Base-by-base conservation (phyloP, 2,329 filamentous ascomycete species). In the Harringtonia aguacate region DNA sequence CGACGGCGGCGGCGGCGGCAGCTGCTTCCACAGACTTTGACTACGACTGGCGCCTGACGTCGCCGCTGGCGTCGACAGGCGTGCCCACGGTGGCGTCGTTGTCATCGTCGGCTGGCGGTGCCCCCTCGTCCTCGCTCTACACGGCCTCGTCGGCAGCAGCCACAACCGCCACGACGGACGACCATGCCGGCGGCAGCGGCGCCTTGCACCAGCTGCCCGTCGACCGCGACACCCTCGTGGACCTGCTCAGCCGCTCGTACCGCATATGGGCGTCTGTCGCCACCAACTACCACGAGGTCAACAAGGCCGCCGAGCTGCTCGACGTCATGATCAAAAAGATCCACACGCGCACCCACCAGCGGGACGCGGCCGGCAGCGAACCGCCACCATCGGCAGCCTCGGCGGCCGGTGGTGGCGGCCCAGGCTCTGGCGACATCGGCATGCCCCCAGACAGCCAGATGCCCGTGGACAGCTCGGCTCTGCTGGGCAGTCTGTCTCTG, bases 281-380 rank as follows among this genome's bases (percentile, higher is more conserved):
- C 3, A 45, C 50, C 13, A 55, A 57, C 9, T 53, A 61, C 21
- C 51, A 56, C 2, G 70, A 71, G 44, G 60, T 68, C 38, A 62
- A 56, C 34, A 73, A 70, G 56, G 69, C 70, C 22, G 63, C 62
- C 12, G 62, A 65, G 30, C 64, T 70, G 8, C 53, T 75, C 43
- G 59, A 61, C 7, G 64, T 61, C 4, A 70, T 75, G 62, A 36
- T 50, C 28, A 37, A 39, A 38, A 51, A 48, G 39, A 49, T 52
- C 22, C 35, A 49, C 30, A 40, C 31, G 1, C 24, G n/a, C n/a
- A n/a, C n/a, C n/a, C 45, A 38, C 12, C 40, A 44, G 24, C 35
- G 40, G 17, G 40, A 35, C 20, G 35, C 36, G 20, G 33, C 31
- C 27, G 42, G 39, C 44, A 24, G 37, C 34, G 17, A 31, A 31